Percentiles rank a stretch among this genome's conserved stretches.
phyloP scores from a whole-genome alignment of 2,329 filamentous ascomycete species.

The Talaromyces funiculosus region DNA sequence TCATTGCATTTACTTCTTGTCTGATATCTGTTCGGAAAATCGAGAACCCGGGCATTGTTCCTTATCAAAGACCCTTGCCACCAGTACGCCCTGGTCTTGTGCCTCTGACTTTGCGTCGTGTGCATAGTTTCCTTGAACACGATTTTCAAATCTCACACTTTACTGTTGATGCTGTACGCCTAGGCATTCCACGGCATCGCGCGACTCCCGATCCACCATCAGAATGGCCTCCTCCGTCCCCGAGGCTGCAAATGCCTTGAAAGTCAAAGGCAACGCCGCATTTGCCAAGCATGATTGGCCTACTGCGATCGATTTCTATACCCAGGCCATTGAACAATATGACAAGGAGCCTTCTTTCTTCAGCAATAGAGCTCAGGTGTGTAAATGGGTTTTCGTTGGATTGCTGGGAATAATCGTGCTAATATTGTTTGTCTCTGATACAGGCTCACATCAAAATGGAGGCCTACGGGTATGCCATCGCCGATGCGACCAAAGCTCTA shows the following conservation, averaged over 20 bases:
- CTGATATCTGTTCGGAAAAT: background rate
- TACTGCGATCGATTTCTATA: constrained; percentile 74
- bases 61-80: constrained; percentile 3
- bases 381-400: constrained; percentile 21
- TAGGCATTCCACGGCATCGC: background rate
- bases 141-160: background rate
- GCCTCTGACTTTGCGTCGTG: constrained; percentile 3
- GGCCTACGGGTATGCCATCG: constrained; percentile 85
- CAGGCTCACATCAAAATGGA: constrained; percentile 94
- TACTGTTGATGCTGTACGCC: background rate
- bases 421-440: constrained; percentile 6
- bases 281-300: constrained; percentile 85
- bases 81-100: constrained; percentile 9
- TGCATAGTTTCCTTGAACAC: background rate
- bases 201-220: constrained; percentile 12
- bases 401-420: background rate
- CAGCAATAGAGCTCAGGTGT: constrained; percentile 89
- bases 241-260: constrained; percentile 74
- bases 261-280: constrained; percentile 91
- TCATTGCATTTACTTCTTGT: background rate
- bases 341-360: constrained; percentile 82
- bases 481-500: constrained; percentile 84
- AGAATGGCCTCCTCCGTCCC: constrained; percentile 39
- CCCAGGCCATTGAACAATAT: constrained; percentile 78
- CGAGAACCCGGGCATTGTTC: background rate